Conservation (phyloP, 1,284 basidiomycete species). For the Cryptococcus wingfieldii region DNA sequence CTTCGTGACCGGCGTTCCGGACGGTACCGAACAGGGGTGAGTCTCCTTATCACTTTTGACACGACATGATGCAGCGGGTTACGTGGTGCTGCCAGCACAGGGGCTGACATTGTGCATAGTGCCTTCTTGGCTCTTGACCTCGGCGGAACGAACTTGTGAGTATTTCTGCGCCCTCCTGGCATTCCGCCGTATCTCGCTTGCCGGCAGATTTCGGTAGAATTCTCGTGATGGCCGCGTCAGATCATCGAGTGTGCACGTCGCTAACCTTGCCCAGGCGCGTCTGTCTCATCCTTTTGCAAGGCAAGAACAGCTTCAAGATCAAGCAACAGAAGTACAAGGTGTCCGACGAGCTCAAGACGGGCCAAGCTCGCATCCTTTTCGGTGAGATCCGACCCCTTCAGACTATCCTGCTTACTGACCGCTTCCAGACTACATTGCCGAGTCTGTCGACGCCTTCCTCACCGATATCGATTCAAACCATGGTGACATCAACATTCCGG, state of each 20-base stretch:
- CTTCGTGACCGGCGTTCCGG: constrained; percentile 83
- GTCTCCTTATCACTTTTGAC: constrained; percentile 34
- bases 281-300: constrained; percentile 84
- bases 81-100: not conserved
- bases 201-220: too few relatives aligned
- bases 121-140: constrained; percentile 91
- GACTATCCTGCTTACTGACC: not conserved
- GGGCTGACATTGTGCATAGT: not conserved
- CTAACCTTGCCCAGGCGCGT: constrained; percentile 62
- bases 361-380: constrained; percentile 75
- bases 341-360: constrained; percentile 81
- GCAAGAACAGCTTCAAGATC: constrained; percentile 80
- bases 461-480: constrained; percentile 58
- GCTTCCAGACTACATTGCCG: constrained; percentile 84
- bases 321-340: constrained; percentile 93
- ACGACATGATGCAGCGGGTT: not conserved
- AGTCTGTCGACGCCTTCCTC: constrained; percentile 90
- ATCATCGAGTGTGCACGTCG: not conserved
- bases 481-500: constrained; percentile 10
- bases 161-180: constrained; percentile 10
- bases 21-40: constrained; percentile 85
- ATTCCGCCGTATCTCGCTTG: constrained; percentile 1
- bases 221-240: too few relatives aligned
- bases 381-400: constrained; percentile 53
- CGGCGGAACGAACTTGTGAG: constrained; percentile 89